Base-by-base conservation (phyloP, 371 early-diverging fungal genomes). In the Synchytrium microbalum region DNA sequence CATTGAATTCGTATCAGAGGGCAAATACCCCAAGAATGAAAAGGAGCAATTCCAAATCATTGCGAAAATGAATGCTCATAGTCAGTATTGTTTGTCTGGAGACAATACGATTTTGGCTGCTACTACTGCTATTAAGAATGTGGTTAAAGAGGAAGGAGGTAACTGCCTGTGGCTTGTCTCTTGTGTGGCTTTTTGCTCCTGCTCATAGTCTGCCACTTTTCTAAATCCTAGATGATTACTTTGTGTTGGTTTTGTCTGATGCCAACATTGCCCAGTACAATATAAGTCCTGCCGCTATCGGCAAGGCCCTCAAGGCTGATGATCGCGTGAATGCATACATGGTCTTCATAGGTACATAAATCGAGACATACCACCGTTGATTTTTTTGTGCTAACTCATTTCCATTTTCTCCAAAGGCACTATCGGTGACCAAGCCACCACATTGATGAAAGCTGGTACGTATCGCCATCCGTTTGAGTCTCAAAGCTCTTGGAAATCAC, bases 181-280 rank as follows among this genome's bases (percentile, higher is more conserved):
- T 19, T 38, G 46, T 19, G 5, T 38, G 5, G 46, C 10, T 5
- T 38, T 19, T 38, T 5, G 46, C 19, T 19, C 46, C 10, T 19
- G 19, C 19, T 5, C 46, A 10, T 5, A 5, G 46, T 5, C 10
- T 38, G 46, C 10, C 46, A 38, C 10, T 5, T 38, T 19, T 5
- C 10, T 5, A 38, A 19, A 5, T 26, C 19, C 14, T 69, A 0
- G 92, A 91, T 66, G 90, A 88, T 60, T 86, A 88, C 67, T 86
- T 89, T 75, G 90, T 88, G 1, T 80, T 88, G 24, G 76, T 92
- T 10, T 72, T 92, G 31, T 89, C 89, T 19, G 92, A 92, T 74
- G 92, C 92, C n/a, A 92, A 92, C 68, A 80, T 92, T 67, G 72
- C 80, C 2, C 88, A 88, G 62, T 92, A 92, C 72, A 88, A 86